Evolutionary conservation across 768 basidiomycete genomes (phyloP), one percentile per base, ranked within the genome.

Genomic region (Tulasnella sp.): DNA sequence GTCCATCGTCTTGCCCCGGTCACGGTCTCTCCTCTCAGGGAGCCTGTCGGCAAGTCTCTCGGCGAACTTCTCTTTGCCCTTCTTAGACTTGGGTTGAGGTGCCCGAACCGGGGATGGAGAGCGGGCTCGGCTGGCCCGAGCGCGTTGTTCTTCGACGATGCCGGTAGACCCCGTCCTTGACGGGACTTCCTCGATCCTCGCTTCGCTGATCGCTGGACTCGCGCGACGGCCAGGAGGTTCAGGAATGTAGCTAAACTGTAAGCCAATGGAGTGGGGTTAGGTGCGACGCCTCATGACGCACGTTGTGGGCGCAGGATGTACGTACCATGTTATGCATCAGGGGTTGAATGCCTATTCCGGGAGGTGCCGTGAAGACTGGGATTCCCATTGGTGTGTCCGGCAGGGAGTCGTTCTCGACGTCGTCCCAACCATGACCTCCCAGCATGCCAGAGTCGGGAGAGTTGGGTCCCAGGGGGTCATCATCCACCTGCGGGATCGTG

Each of bases 181-280:
- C 25, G 75, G 75, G 36, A 76, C 52, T n/a, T 76, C 75, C 64
- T 76, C 75, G 9, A 76, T 76, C 25, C 75, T 34, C 17, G 75
- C 75, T 36, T 64, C 54, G 49, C 73, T 74, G 34, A 54, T 38
- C 14, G 73, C 73, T 3, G 73, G 73, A 34, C 45, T 74, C 19
- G 29, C 52, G n/a, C 73, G 73, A 37, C 45, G 36, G 6, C 34
- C 25, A 34, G 17, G 14, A 38, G 68, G 68, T 25, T 70, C 68
- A 37, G 68, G 68, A 42, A 70, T 70, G 25, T 70, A 70, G 37
- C 22, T 42, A 34, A 38, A 70, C 68, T 70, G 36, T 38, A 71
- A 17, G 38, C 37, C 69, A 71, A 19, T 12, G 36, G 34, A 71
- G 25, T 11, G 11, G 22, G n/a, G 42, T 71, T 25, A 71, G 38